Percentiles rank a stretch among this genome's conserved stretches.
phyloP scores from a whole-genome alignment of 2,329 filamentous ascomycete species.

The Sarocladiaceae sp. region DNA sequence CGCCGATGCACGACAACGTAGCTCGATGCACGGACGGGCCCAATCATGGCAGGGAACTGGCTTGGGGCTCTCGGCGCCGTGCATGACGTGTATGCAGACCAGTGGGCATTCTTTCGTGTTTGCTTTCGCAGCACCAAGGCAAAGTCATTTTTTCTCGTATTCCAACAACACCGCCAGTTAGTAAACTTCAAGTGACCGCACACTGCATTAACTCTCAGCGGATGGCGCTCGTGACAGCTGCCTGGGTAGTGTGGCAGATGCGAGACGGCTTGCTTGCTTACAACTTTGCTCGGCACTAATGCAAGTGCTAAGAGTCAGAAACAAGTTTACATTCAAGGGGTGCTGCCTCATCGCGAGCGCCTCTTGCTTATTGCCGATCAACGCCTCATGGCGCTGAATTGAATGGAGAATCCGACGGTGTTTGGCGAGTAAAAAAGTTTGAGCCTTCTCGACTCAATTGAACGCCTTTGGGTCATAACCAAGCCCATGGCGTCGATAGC shows the following conservation, averaged over 20 bases:
- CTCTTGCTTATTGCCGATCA: background rate
- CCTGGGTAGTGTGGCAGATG: background rate
- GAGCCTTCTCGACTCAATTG: background rate
- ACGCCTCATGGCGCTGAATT: no score
- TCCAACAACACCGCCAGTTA: background rate
- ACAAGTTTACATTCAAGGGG: background rate
- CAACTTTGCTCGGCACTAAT: background rate
- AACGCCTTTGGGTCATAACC: background rate
- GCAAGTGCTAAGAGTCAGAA: background rate
- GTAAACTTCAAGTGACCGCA: background rate
- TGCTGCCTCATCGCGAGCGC: no score
- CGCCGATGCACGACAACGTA: constrained; percentile 9
- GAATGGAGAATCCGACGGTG: no score
- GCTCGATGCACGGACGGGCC: background rate
- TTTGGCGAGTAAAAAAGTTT: no score
- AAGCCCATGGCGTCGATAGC: background rate
- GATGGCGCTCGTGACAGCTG: no score
- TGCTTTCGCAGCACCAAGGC: background rate
- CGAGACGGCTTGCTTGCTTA: background rate
- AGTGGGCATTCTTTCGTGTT: constrained; percentile 2
- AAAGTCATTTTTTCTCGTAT: constrained; percentile 8
- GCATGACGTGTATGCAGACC: constrained; percentile 7
- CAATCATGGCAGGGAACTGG: constrained; percentile 1
- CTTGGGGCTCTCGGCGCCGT: background rate
- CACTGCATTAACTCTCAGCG: no score